Evolutionary conservation across 768 basidiomycete genomes (phyloP), one percentile per base, ranked within the genome.

Genomic region (Crassisporium funariophilum): DNA sequence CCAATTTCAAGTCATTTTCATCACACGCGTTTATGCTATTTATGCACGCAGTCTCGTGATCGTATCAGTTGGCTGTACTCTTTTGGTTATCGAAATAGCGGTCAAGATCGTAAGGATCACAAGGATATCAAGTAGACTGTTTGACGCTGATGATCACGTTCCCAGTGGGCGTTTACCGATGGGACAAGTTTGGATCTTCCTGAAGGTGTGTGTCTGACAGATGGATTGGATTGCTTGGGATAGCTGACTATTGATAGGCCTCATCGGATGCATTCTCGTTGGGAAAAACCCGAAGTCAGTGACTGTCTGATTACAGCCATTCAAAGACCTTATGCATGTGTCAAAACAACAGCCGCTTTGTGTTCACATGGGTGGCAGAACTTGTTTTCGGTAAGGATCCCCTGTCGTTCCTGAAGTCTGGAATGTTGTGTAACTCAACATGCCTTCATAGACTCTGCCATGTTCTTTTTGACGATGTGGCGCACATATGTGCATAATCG

Each of bases 81-180:
- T 67, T 4, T 56, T 72, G 5, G 50, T 49, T 1, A 43, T 34
- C 2, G 63, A 69, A 49, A 20, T 70, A 6, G 64, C 31, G 8
- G 38, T 69, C 7, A 72, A 70, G 48, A 69, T 69, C 25, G 70
- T 72, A 4, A 49, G n/a, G 6, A 16, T 16, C 16, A 4, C 15
- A 25, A 44, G 12, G n/a, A 33, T 37, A 22, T 19, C 42, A 34
- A 31, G 2, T 4, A 23, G 17, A 41, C 25, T 43, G 35, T 20
- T 22, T 17, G n/a, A n/a, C n/a, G n/a, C n/a, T n/a, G n/a, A n/a
- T n/a, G n/a, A n/a, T n/a, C n/a, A n/a, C n/a, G n/a, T n/a, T n/a
- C n/a, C 3, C 24, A 71, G 69, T 71, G 67, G 66, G 64, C 68
- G 16, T 70, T 71, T 29, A 69, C 65, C 0, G 64, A 65, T 53